Conservation (phyloP, 1,284 basidiomycete genomes). For the Porogramme epimiltina region DNA sequence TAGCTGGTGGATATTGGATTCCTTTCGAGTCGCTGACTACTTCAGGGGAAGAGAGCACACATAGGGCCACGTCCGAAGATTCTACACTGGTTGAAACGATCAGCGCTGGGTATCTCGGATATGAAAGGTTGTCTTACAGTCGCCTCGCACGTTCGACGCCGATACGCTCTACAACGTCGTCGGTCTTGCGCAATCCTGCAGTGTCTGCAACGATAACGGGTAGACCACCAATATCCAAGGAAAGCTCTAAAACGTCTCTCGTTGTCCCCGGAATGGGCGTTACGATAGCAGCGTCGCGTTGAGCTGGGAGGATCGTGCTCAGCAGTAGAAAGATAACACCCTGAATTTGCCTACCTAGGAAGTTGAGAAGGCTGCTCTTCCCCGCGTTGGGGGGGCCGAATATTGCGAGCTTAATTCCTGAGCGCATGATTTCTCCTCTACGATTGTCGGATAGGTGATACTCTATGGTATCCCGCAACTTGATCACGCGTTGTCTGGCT, state of each 20-base stretch:
- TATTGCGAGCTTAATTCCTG: constrained; percentile 80
- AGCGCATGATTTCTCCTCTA: constrained; percentile 81
- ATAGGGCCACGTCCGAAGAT: constrained; percentile 71
- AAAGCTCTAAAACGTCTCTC: constrained; percentile 80
- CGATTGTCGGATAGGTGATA: constrained; percentile 66
- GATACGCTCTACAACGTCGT: constrained; percentile 80
- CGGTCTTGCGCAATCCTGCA: constrained; percentile 75
- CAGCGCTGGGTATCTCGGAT: not conserved
- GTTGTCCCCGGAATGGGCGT: constrained; percentile 87
- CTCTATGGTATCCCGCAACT: constrained; percentile 52
- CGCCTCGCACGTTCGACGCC: constrained; percentile 74
- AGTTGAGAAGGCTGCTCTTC: constrained; percentile 85
- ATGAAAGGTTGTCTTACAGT: constrained; percentile 46
- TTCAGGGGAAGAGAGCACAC: constrained; percentile 72
- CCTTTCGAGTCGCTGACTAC: constrained; percentile 26
- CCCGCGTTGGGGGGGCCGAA: constrained; percentile 92
- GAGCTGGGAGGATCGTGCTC: constrained; percentile 47
- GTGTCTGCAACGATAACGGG: constrained; percentile 84
- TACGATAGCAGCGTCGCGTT: constrained; percentile 87
- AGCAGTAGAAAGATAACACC: not conserved
- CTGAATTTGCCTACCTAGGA: constrained; percentile 55
- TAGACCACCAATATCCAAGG: constrained; percentile 84
- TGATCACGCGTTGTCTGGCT: constrained; percentile 52
- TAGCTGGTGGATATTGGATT: constrained; percentile 41
- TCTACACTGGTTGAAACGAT: constrained; percentile 48